Evolutionary conservation across 1,284 basidiomycete genomes (phyloP), one percentile per base, ranked within the genome.

Genomic region (Naganishia liquefaciens): DNA sequence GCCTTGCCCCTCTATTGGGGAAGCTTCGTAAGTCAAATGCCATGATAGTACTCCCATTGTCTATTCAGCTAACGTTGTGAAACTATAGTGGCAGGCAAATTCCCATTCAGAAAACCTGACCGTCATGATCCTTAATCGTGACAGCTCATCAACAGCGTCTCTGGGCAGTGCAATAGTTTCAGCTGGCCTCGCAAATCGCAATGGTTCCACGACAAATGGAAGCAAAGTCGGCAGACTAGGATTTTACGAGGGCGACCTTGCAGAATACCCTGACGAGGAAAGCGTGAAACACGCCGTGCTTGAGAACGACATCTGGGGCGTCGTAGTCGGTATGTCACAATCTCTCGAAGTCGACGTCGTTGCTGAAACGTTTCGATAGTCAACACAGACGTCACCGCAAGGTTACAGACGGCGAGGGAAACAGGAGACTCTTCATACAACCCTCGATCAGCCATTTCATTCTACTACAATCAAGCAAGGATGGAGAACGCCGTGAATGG

Each of bases 391-490:
- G 75, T 75, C 0, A 70, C 75, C 0, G 66, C 57, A 0, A 55
- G 53, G 0, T 68, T 80, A n/a, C 37, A 58, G 5, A 50, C 51
- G 3, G 75, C 77, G 2, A 54, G 78, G 27, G 61, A 70, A 44
- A 71, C 52, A 28, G 78, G 77, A 9, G 55, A 75, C 61, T 19
- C 73, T 5, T 53, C 51, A 21, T 80, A 77, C 66, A 68, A 74
- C 54, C 70, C 71, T 10, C 54, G 57, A 1, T 47, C 54, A 1
- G 74, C 73, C 7, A 72, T 80, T 42, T 60, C 70, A 5, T 70
- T 78, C 33, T 73, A 72, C 58, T 80, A 78, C 66, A 67, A 72
- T 23, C 79, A 80, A 63, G 79, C 75, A 23, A 72, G 80, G 40
- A 73, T 77, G 53, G 80, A 81, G 68, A 71, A 69, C 2, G 80